phyloP scores from a whole-genome alignment of 2,329 filamentous ascomycete genomes.

The Diaporthe sp. region DNA sequence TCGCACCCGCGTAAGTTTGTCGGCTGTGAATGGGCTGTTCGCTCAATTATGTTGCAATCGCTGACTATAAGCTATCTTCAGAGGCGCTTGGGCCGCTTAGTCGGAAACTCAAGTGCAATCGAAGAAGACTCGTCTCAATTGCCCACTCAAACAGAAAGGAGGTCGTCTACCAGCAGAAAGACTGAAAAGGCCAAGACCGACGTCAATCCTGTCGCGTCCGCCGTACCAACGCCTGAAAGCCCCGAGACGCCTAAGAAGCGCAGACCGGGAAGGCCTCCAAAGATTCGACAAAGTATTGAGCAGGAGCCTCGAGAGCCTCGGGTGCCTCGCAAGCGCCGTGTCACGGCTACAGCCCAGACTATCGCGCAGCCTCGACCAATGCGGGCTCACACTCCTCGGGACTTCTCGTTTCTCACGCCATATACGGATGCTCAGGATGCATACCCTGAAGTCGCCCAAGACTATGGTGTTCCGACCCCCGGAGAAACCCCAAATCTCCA shows the following conservation, averaged over 20 bases:
- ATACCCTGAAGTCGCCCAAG: conserved; percentile 37
- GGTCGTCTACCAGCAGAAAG: conserved; percentile 27
- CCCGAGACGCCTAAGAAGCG: conserved; percentile 38
- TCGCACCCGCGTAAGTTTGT: conserved; percentile 32
- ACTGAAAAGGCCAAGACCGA: conserved; percentile 34
- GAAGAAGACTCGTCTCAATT: conserved; percentile 33
- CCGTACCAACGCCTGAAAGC: conserved; percentile 8
- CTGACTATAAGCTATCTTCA: conserved; percentile 26
- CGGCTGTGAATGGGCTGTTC: not conserved
- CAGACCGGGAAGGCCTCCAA: conserved; percentile 38
- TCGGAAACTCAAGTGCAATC: conserved; percentile 30
- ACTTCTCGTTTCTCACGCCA: conserved; percentile 39
- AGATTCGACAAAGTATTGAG: conserved; percentile 38
- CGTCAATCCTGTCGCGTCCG: not conserved
- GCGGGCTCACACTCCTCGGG: conserved; percentile 28
- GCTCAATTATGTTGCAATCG: not conserved
- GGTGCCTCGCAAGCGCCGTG: conserved; percentile 28
- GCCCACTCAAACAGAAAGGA: conserved; percentile 29
- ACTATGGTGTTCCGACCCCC: conserved; percentile 35
- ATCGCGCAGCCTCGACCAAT: conserved; percentile 36
- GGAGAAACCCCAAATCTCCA: conserved; percentile 36
- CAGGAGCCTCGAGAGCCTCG: conserved; percentile 39
- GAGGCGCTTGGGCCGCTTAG: conserved; percentile 37
- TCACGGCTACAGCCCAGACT: not conserved
- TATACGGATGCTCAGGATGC: conserved; percentile 35